A percentile compares a stretch with the other conserved stretches of the same genome.
These are phyloP conservation scores for Rhododendron henanense DNA, from an alignment of 148 eudicot genomes.

Conservation along the genomic window DNA sequence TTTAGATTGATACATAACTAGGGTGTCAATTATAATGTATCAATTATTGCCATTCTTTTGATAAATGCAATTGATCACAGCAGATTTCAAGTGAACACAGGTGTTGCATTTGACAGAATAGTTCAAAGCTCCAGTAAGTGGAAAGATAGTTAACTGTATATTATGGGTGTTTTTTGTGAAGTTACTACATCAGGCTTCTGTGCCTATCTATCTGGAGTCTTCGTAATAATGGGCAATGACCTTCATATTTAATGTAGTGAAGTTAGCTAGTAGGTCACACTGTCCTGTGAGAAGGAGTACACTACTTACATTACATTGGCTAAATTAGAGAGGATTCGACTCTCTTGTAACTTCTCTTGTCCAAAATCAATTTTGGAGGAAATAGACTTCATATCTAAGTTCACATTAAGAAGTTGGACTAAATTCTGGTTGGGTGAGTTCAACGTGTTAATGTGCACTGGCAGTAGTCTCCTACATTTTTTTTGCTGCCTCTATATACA, in stretches of 20 bases:
- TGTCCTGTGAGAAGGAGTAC: conserved; percentile 21
- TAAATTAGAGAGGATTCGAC: background rate
- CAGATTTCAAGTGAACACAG: background rate
- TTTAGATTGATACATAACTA: background rate
- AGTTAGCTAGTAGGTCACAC: background rate
- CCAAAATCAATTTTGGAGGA: background rate
- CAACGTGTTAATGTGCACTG: background rate
- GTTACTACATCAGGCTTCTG: background rate
- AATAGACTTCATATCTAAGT: too few species aligned
- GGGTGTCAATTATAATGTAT: background rate
- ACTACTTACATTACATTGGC: conserved; percentile 28
- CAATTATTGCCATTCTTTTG: background rate
- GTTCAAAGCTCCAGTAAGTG: background rate
- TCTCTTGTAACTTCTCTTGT: background rate
- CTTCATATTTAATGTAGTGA: background rate
- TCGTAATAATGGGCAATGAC: background rate
- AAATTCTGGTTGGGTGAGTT: background rate
- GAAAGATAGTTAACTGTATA: background rate
- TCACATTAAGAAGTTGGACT: background rate
- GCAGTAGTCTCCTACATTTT: background rate
- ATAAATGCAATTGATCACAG: background rate
- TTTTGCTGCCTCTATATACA: background rate
- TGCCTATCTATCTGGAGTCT: background rate
- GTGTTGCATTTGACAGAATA: background rate
- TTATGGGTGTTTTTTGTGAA: background rate